phyloP scores from a whole-genome alignment of 139 green algal genomes.

The Ettlia oleoabundans region DNA sequence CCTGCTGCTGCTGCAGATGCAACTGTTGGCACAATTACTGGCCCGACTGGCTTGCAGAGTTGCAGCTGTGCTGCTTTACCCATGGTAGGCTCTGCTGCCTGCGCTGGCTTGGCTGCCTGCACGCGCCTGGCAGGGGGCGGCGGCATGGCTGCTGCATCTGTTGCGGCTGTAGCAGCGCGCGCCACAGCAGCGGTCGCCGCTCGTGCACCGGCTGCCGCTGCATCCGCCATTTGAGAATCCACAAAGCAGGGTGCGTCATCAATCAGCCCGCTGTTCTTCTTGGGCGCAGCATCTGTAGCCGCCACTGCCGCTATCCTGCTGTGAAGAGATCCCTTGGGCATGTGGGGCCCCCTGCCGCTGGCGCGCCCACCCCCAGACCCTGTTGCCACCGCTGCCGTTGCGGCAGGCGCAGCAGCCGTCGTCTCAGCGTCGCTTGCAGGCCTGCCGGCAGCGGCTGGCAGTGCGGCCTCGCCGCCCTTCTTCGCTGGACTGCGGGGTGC shows the following conservation, averaged over 20 bases:
- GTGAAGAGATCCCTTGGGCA: too few relatives aligned
- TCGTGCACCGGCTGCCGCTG: neutral
- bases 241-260: constrained; percentile 28
- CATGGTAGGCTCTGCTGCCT: neutral
- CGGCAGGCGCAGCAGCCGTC: too few relatives aligned
- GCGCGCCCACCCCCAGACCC: neutral
- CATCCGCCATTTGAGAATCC: constrained; percentile 5
- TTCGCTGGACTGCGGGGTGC: neutral
- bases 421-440: too few relatives aligned
- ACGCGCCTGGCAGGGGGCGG: neutral
- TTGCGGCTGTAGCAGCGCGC: neutral
- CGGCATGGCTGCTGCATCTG: constrained; percentile 21
- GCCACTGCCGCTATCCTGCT: too few relatives aligned
- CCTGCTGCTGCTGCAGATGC: neutral
- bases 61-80: neutral
- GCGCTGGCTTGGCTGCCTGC: neutral
- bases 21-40: too few relatives aligned
- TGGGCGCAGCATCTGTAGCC: neutral
- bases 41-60: neutral
- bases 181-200: neutral
- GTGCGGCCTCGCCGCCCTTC: neutral
- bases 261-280: constrained; percentile 27
- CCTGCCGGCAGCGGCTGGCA: neutral
- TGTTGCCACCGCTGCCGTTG: too few relatives aligned
- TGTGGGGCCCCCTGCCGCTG: neutral